Base-by-base conservation (phyloP, 2,329 filamentous ascomycete species). In the Ascochyta viciae-villosae region DNA sequence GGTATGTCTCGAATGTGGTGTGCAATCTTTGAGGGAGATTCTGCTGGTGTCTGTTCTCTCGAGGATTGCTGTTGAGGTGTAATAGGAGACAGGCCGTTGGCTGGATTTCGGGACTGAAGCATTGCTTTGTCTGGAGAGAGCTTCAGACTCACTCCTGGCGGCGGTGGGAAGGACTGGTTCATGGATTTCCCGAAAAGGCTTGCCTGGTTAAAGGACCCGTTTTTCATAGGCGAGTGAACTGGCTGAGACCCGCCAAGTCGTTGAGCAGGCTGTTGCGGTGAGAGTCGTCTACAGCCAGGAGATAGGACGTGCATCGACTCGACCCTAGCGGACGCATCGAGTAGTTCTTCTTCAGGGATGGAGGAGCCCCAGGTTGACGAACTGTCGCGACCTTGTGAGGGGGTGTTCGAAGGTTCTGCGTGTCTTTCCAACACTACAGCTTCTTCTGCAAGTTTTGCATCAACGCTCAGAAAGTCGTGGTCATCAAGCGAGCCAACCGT, bases 1-100 rank as follows among this genome's bases (percentile, higher is more conserved):
- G 72, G 68, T 16, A 77, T 54, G 19, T 69, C 39, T 1, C 69
- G 63, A 24, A 77, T 66, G 31, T 71, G 57, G 29, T 71, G 54
- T 3, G 62, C 23, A 15, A 66, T 33, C 29, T 63, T 63, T 3
- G 47, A 56, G 0, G 68, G 65, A 23, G 65, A 67, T 0, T 63
- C 37, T n/a, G 29, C 40, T 0, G 51, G 45, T 13, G 29, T 37
- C 10, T 22, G 22, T 2, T 26, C 58, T 23, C 44, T 22, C 5
- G 45, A 27, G 26, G 45, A 38, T 6, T 41, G 43, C 9, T 43
- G 35, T 4, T 44, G 42, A 16, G 7, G n/a, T 29, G 8, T 33
- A 40, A 27, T 15, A 6, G 40, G 40, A 19, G 24, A 40, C 3
- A 13, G 8, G 15, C 44, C 19, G 12, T 49, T 47, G 4, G 44